Base-by-base conservation (phyloP, 2,329 filamentous ascomycete genomes). In the Nemania sp. region DNA sequence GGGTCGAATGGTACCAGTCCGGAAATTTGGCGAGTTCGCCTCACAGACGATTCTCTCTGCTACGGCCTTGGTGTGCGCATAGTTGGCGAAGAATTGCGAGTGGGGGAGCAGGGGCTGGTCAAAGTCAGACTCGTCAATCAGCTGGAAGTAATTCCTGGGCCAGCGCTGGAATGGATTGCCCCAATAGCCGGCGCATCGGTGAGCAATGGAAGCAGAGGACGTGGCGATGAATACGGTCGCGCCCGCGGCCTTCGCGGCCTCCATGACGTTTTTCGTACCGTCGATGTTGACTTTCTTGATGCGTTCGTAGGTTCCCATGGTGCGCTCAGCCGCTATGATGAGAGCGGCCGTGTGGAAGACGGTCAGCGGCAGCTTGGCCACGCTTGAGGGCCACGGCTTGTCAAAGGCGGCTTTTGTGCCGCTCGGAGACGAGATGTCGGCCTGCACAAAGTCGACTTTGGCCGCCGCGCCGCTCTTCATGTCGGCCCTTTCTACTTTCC, bases 1-100 rank as follows among this genome's bases (percentile, higher is more conserved):
- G 0, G 83, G 83, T 2, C 84, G 77, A 63, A 87, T 80, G 49
- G 76, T 75, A 7, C 83, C 83, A 0, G 83, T 85, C 10, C 81
- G 78, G 69, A 86, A 81, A 7, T 71, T 57, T 35, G 63, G 50
- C 2, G 18, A 40, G 29, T 73, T 73, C 5, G 70, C 71, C 7
- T 53, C 54, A 46, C 78, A 76, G 15, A 83, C 74, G 3, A 81
- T 62, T 15, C 74, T 71, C 69, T 83, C 81, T 0, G 78, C 78
- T n/a, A 74, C 69, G 0, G 76, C 74, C 60, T 83, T 83, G 42
- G 79, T 75, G 17, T 76, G 75, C 21, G 80, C 76, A 57, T 83
- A 83, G 68, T 82, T 77, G 11, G 69, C 68, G 55, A 73, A 82
- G 71, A 78, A 82, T 20, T 78, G 62, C 5, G 72, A 64, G 63